Percentiles rank a stretch among this genome's conserved stretches.
These are phyloP conservation scores for Saitozyma sp. DNA, from an alignment of 768 basidiomycete genomes.

Conservation along the genomic window DNA sequence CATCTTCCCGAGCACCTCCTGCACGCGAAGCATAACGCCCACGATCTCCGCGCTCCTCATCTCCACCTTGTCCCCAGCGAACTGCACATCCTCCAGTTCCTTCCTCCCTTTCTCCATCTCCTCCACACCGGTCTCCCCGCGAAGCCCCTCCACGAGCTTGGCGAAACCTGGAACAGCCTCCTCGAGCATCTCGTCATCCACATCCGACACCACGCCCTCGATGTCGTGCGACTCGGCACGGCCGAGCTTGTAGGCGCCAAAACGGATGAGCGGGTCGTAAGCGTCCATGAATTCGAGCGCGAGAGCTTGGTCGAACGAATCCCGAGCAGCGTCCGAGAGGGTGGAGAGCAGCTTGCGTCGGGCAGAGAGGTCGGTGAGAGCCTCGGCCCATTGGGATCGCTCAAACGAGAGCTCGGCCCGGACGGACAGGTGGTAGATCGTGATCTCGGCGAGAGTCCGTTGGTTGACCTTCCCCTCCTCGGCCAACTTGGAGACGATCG, in stretches of 20 bases:
- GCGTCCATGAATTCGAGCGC: slow-evolving; percentile 80
- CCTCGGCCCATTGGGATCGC: slow-evolving; percentile 68
- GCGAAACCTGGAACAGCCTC: slow-evolving; percentile 73
- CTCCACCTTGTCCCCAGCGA: slow-evolving; percentile 82
- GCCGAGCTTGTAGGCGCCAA: slow-evolving; percentile 87
- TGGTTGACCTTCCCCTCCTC: slow-evolving; percentile 67
- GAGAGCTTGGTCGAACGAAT: slow-evolving; percentile 77
- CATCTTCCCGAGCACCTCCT: slow-evolving; percentile 70
- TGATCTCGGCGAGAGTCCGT: slow-evolving; percentile 65
- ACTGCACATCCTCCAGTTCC: slow-evolving; percentile 64
- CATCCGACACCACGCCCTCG: slow-evolving; percentile 45
- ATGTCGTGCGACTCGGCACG: slow-evolving; percentile 67
- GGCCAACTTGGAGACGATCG: slow-evolving; percentile 62
- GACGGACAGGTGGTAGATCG: slow-evolving; percentile 74
- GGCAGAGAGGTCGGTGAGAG: slow-evolving; percentile 72
- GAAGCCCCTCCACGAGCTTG: slow-evolving; percentile 57
- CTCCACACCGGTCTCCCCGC: slow-evolving; percentile 58
- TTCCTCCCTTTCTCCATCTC: slow-evolving; percentile 59
- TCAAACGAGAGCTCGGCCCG: slow-evolving; percentile 81
- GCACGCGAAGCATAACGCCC: slow-evolving; percentile 77
- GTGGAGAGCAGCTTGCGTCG: slow-evolving; percentile 65
- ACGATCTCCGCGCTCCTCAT: slow-evolving; percentile 89
- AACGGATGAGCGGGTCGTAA: slow-evolving; percentile 84
- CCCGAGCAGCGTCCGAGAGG: slow-evolving; percentile 56
- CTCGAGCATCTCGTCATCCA: slow-evolving; percentile 46